Conservation (phyloP, 768 basidiomycete genomes). For the Phaeolepiota aurea region DNA sequence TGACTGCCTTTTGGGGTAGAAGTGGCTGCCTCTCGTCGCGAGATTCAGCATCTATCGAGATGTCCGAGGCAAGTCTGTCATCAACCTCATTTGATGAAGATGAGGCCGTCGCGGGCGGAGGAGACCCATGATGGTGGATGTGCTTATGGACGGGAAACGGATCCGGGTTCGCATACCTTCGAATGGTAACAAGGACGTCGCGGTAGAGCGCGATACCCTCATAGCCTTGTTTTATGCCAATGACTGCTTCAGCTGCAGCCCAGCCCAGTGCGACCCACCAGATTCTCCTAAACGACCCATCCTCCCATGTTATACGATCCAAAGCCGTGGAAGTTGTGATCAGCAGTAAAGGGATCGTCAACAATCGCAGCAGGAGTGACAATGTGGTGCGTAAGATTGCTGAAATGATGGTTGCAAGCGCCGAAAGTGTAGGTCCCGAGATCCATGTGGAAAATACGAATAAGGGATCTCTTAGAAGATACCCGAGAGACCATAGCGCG, state of each 20-base stretch:
- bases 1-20: constrained; percentile 8
- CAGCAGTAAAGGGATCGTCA: constrained; percentile 43
- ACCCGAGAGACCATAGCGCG: constrained; percentile 52
- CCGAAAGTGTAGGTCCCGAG: constrained; percentile 18
- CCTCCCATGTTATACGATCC: constrained; percentile 43
- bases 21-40: constrained; percentile 2
- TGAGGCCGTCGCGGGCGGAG: not conserved
- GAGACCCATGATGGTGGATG: not conserved
- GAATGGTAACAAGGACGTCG: constrained; percentile 50
- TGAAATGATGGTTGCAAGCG: constrained; percentile 24
- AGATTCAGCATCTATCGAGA: not conserved
- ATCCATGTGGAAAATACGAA: constrained; percentile 25
- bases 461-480: constrained; percentile 43
- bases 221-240: constrained; percentile 65
- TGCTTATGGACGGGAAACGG: not conserved
- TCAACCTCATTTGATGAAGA: not conserved
- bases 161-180: constrained; percentile 12
- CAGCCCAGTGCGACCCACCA: constrained; percentile 79
- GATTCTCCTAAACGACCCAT: constrained; percentile 51
- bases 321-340: constrained; percentile 34
- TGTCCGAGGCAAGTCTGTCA: not conserved
- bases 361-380: constrained; percentile 45
- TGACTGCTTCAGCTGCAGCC: constrained; percentile 61
- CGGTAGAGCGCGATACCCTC: constrained; percentile 57
- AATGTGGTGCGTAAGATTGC: constrained; percentile 40